Evolutionary conservation across 2,329 filamentous ascomycete genomes (phyloP).

Genomic region (Macrophomina tecta): DNA sequence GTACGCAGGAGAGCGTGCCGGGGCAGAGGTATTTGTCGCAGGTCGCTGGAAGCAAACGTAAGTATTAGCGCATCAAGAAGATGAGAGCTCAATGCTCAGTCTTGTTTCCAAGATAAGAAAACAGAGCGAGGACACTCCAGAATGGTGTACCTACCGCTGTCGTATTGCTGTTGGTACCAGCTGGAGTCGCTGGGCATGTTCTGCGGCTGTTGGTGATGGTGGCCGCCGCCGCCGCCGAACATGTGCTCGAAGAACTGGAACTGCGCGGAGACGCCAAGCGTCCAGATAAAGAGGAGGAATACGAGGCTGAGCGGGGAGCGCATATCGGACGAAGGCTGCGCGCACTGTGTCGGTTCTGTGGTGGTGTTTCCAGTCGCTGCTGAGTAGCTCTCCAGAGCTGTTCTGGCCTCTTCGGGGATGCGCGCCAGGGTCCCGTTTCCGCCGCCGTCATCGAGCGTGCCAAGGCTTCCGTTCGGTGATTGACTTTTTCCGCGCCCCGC

Average conservation of each 20-base stretch:
- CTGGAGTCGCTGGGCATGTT: slow-evolving; percentile 84
- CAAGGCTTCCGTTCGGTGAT: neutral
- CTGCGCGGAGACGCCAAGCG: slow-evolving; percentile 74
- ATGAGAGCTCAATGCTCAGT: too few species aligned
- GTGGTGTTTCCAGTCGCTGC: neutral
- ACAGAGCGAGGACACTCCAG: neutral
- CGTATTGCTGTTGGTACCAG: slow-evolving; percentile 77
- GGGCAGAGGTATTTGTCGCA: slow-evolving; percentile 96
- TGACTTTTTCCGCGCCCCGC: neutral
- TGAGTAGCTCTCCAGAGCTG: neutral
- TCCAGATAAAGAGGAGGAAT: slow-evolving; percentile 50
- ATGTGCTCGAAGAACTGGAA: slow-evolving; percentile 99
- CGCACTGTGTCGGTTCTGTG: neutral
- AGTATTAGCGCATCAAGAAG: neutral
- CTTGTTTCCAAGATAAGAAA: neutral
- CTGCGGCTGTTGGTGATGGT: slow-evolving; percentile 67
- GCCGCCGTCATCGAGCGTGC: neutral
- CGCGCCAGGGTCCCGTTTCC: slow-evolving; percentile 3
- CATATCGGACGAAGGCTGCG: slow-evolving; percentile 34
- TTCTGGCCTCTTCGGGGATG: slow-evolving; percentile 19
- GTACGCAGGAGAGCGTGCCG: slow-evolving; percentile 90
- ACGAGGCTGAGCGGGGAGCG: slow-evolving; percentile 30
- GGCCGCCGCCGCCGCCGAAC: slow-evolving; percentile 74
- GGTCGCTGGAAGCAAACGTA: slow-evolving; percentile 59
- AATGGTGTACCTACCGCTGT: slow-evolving; percentile 59